Conservation (phyloP, 306 rosid genomes). For the Begonia peltatifolia region DNA sequence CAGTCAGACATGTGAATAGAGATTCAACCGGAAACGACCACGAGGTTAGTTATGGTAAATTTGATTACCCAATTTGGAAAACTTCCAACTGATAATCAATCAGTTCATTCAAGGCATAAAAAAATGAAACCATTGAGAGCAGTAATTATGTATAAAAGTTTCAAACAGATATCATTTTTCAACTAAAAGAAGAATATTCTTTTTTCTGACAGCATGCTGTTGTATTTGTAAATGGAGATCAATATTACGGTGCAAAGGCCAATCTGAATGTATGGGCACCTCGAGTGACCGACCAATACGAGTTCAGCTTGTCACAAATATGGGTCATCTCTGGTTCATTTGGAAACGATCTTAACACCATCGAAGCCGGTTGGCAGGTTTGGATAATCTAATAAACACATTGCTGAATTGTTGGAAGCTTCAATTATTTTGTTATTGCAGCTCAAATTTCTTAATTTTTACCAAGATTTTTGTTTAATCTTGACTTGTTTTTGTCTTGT, state of each 20-base stretch:
- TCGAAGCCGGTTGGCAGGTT: constrained; percentile 85
- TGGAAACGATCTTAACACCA: constrained; percentile 58
- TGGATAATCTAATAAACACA: not conserved
- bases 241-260: constrained; percentile 67
- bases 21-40: constrained; percentile 87
- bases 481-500: not conserved
- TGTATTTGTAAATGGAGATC: constrained; percentile 86
- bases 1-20: constrained; percentile 47
- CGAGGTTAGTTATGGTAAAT: constrained; percentile 37
- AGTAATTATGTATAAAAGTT: too few relatives aligned
- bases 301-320: constrained; percentile 67
- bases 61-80: too few relatives aligned
- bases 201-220: constrained; percentile 69
- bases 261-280: constrained; percentile 62
- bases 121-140: too few relatives aligned
- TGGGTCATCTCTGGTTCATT: constrained; percentile 75
- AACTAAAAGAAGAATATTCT: too few relatives aligned
- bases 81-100: too few relatives aligned
- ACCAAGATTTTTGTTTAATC: not conserved
- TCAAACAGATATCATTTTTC: too few relatives aligned
- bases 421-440: not conserved
- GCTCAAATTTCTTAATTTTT: too few relatives aligned
- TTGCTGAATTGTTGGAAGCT: not conserved
- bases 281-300: constrained; percentile 34
- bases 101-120: too few relatives aligned